Conservation (phyloP, 2,329 filamentous ascomycete species). For the Colletotrichum limetticola region DNA sequence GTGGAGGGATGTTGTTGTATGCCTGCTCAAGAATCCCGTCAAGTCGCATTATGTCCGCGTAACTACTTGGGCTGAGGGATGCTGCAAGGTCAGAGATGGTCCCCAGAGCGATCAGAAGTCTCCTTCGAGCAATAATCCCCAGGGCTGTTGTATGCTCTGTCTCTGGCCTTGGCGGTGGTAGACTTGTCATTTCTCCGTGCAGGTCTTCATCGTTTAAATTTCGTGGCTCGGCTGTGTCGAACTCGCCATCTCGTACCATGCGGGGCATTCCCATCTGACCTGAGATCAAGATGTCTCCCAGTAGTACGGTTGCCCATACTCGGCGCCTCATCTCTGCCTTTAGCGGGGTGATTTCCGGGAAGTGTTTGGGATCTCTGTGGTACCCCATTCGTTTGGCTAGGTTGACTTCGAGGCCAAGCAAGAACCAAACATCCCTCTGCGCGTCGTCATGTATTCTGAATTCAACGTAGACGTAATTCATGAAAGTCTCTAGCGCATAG, state of each 20-base stretch:
- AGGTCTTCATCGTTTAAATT: constrained; percentile 59
- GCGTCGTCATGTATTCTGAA: constrained; percentile 15
- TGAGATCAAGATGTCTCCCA: constrained; percentile 54
- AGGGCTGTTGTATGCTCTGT: constrained; percentile 42
- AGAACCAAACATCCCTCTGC: constrained; percentile 38
- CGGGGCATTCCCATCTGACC: constrained; percentile 58
- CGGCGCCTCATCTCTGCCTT: constrained; percentile 57
- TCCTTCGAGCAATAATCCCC: constrained; percentile 36
- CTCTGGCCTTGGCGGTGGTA: constrained; percentile 50
- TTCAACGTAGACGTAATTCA: constrained; percentile 30
- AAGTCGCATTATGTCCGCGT: constrained; percentile 37
- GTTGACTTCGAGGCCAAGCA: constrained; percentile 47
- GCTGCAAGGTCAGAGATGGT: constrained; percentile 39
- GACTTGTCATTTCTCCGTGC: constrained; percentile 41
- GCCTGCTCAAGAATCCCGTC: constrained; percentile 40
- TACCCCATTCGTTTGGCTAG: constrained; percentile 53
- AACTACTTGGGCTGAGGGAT: constrained; percentile 27
- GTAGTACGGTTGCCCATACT: constrained; percentile 52
- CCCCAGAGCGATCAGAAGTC: constrained; percentile 38
- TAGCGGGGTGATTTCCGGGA: constrained; percentile 51
- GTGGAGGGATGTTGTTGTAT: constrained; percentile 37
- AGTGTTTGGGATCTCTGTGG: constrained; percentile 56
- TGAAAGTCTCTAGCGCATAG: constrained; percentile 28
- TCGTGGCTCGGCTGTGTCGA: constrained; percentile 53
- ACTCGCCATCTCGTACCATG: constrained; percentile 51